Conservation (phyloP, 306 rosid species). For the Ormosia semicastrata region DNA sequence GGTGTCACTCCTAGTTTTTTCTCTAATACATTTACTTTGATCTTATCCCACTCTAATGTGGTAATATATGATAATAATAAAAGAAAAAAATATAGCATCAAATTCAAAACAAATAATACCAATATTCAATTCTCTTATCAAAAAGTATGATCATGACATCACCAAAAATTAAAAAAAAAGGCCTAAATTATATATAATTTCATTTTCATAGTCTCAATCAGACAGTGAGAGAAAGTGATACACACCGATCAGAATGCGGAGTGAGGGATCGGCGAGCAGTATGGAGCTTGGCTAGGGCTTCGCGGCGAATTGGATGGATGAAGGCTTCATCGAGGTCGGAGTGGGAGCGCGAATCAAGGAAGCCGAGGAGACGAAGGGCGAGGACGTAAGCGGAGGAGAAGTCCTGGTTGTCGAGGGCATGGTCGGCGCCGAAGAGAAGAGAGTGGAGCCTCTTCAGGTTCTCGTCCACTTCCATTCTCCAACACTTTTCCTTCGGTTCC, state of each 20-base stretch:
- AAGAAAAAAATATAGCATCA: neutral
- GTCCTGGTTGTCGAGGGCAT: constrained; percentile 54
- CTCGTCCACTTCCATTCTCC: constrained; percentile 61
- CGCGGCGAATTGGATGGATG: constrained; percentile 63
- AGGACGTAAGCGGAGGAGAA: constrained; percentile 63
- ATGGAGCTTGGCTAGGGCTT: constrained; percentile 45
- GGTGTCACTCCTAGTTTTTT: too few species aligned
- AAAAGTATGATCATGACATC: neutral
- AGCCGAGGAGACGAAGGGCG: constrained; percentile 80
- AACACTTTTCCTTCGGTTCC: constrained; percentile 38
- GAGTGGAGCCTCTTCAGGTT: constrained; percentile 77
- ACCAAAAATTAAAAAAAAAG: neutral
- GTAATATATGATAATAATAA: too few species aligned
- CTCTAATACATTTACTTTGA: too few species aligned
- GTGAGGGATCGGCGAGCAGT: constrained; percentile 56
- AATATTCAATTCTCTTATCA: neutral
- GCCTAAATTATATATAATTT: too few species aligned
- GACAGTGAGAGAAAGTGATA: too few species aligned
- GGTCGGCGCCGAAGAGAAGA: constrained; percentile 72
- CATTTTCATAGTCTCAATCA: too few species aligned
- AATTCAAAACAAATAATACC: neutral
- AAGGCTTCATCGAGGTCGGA: constrained; percentile 61
- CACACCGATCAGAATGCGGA: constrained; percentile 62
- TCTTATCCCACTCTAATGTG: too few species aligned
- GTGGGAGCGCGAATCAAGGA: constrained; percentile 60